Conservation (phyloP, 192 early-diverging fungal species). For the Umbelopsis sp. region DNA sequence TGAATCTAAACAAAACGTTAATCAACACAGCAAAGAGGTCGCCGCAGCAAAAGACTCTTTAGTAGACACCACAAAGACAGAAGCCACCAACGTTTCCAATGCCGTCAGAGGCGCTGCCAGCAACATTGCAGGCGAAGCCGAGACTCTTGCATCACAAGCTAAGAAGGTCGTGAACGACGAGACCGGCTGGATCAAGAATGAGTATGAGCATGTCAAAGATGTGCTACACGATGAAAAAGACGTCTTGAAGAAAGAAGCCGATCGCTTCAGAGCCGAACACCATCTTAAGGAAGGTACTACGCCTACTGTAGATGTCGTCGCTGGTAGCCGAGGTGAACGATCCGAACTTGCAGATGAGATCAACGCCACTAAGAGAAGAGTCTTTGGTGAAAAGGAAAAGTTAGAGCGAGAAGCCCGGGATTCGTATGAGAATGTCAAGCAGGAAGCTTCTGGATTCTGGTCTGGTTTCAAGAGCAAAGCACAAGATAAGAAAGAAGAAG, state of each 20-base stretch:
- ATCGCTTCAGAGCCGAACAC: constrained; percentile 23
- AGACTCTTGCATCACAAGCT: background rate
- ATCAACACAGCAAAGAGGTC: background rate
- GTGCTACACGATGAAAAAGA: background rate
- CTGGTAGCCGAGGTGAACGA: constrained; percentile 19
- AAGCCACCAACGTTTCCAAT: background rate
- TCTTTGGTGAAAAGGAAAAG: background rate
- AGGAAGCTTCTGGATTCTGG: constrained; percentile 6
- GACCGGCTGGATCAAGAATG: constrained; percentile 5
- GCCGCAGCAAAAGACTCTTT: constrained; percentile 1
- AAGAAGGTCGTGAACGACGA: constrained; percentile 4
- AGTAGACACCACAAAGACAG: background rate
- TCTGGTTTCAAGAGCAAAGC: background rate
- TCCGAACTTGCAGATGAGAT: background rate
- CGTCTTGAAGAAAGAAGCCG: constrained; percentile 13
- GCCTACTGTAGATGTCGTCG: background rate
- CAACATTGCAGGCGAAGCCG: background rate
- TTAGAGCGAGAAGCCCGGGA: background rate
- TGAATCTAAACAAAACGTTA: background rate
- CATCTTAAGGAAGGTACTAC: constrained; percentile 28
- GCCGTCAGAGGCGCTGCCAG: background rate
- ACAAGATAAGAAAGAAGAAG: background rate
- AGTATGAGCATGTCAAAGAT: constrained; percentile 7
- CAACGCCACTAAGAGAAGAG: background rate
- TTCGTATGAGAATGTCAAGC: background rate